Percentiles rank a stretch among this genome's conserved stretches.
Evolutionary conservation across 2,329 filamentous ascomycete genomes (phyloP).

Genomic region (Neonectria faginata): DNA sequence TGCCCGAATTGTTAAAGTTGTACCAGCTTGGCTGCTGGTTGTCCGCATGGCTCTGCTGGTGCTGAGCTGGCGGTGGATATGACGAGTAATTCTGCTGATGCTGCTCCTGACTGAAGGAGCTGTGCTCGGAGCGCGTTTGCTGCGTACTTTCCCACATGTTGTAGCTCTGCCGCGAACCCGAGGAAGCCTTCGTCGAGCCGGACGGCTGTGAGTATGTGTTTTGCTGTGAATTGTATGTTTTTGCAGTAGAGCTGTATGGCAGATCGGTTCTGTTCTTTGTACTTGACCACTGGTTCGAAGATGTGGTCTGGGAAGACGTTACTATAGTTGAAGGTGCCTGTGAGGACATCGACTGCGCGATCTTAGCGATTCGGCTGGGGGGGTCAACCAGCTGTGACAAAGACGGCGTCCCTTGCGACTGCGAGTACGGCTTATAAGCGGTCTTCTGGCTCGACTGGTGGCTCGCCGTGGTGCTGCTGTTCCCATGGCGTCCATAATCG

Average conservation of each 20-base stretch:
- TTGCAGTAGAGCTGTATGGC: slow-evolving; percentile 27
- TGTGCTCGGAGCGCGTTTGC: slow-evolving; percentile 29
- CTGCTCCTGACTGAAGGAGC: slow-evolving; percentile 34
- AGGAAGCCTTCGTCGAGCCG: slow-evolving; percentile 22
- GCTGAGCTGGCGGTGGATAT: slow-evolving; percentile 34
- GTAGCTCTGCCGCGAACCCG: slow-evolving; percentile 40
- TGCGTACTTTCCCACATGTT: slow-evolving; percentile 35
- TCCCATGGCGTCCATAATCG: slow-evolving; percentile 36
- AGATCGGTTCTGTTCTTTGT: slow-evolving; percentile 33
- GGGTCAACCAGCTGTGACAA: slow-evolving; percentile 9
- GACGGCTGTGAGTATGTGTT: slow-evolving; percentile 34
- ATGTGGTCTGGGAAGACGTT: slow-evolving; percentile 36
- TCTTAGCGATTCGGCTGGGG: slow-evolving; percentile 46
- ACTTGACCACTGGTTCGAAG: slow-evolving; percentile 44
- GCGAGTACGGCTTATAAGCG: slow-evolving; percentile 51
- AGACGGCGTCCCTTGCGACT: slow-evolving; percentile 35
- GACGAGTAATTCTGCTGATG: slow-evolving; percentile 27
- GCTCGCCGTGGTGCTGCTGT: slow-evolving; percentile 13
- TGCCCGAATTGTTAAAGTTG: slow-evolving; percentile 40
- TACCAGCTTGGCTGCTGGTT: slow-evolving; percentile 43
- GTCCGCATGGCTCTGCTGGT: slow-evolving; percentile 32
- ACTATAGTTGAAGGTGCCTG: slow-evolving; percentile 35
- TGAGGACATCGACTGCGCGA: slow-evolving; percentile 37
- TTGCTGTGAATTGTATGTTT: slow-evolving; percentile 31
- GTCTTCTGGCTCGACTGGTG: slow-evolving; percentile 37